phyloP scores from a whole-genome alignment of 1,139 yeast species.

The Spathaspora sp. region DNA sequence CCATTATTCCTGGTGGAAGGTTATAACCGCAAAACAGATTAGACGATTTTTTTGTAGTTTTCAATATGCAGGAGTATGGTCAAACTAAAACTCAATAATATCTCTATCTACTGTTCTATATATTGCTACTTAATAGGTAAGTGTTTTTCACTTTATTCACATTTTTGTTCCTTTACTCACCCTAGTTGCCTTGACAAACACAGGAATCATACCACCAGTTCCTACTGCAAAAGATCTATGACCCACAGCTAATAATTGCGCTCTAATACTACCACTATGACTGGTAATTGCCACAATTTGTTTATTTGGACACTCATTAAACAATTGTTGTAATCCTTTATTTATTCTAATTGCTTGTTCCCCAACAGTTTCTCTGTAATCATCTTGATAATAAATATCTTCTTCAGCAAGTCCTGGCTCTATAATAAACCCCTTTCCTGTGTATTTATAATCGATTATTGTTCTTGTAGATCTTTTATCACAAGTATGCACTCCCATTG shows the following conservation, averaged over 20 bases:
- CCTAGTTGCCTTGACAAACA: slow-evolving; percentile 35
- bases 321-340: slow-evolving; percentile 35
- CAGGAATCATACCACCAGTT: slow-evolving; percentile 48
- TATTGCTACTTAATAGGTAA: too few relatives aligned
- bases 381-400: slow-evolving; percentile 37
- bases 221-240: slow-evolving; percentile 44
- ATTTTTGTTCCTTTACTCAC: too few relatives aligned
- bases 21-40: too few relatives aligned
- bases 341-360: slow-evolving; percentile 43
- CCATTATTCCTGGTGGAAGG: too few relatives aligned
- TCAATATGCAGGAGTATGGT: too few relatives aligned
- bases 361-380: slow-evolving; percentile 40
- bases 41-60: too few relatives aligned
- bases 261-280: slow-evolving; percentile 42
- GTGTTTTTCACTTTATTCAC: slow-evolving; percentile 3
- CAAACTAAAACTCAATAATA: too few relatives aligned
- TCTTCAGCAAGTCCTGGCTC: slow-evolving; percentile 43
- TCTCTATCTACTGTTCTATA: background rate
- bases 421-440: slow-evolving; percentile 28
- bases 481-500: slow-evolving; percentile 45
- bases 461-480: slow-evolving; percentile 40
- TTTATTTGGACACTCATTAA: slow-evolving; percentile 22
- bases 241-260: slow-evolving; percentile 41
- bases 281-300: slow-evolving; percentile 31
- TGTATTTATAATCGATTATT: slow-evolving; percentile 31